Evolutionary conservation across 495 filamentous ascomycete genomes (phyloP), one percentile per base, ranked within the genome.

Genomic region (Trichoderma gamsii): DNA sequence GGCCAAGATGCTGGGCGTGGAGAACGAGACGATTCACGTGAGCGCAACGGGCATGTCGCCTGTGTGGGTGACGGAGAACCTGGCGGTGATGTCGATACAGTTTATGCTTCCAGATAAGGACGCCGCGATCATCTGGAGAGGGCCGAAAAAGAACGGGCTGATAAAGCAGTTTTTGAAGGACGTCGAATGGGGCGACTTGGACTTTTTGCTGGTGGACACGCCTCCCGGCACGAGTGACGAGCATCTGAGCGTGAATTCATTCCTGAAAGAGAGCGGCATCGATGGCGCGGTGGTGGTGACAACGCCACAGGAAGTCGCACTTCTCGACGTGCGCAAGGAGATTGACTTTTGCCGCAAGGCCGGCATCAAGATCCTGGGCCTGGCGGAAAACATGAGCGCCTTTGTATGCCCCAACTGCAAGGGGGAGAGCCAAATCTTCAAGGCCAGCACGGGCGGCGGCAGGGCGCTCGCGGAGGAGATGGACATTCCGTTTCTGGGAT

Each of bases 151-250:
- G 85, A 99, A 97, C 73, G 95, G 95, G 1, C 76, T 99, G 68
- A 98, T 99, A 75, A 99, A 98, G 80, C 90, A 93, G 78, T 99
- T 99, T 72, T 73, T 99, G 32, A 96, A 94, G 78, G 96, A 99
- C 75, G 96, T 98, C 29, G 92, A 94, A 74, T 98, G 96, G 95
- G 95, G 96, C 13, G 90, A 93, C 69, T 79, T 98, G 77, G 96
- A 99, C 71, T 96, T 91, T 72, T 71, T 99, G 71, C 82, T 99
- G 41, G 92, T 98, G 0, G 95, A 99, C 74, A 99, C 95, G 3
- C 95, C 96, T 1, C 95, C 95, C 0, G 95, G 95, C 3, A 99
- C 95, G 15, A 91, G 86, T 61, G 95, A 99, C 71, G 95, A 99
- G 80, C 95, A 99, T 78, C 77, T 99, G 35, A 92, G 89, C 63